These are phyloP conservation scores for Gastrodia elata DNA, from an alignment of 106 monocot genomes.

Conservation along the genomic window DNA sequence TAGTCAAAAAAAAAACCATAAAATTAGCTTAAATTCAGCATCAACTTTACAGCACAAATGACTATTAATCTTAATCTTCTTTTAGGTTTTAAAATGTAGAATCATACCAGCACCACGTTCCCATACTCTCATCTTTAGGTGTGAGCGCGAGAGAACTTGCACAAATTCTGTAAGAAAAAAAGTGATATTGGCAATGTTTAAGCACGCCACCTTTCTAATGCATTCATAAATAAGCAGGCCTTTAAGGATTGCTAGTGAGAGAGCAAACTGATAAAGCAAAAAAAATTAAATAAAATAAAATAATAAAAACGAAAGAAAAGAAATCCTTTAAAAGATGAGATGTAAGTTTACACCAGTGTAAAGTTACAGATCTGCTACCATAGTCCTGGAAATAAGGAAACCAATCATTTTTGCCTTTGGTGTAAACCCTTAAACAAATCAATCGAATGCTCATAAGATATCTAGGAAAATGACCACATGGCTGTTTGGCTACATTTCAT, in stretches of 20 bases:
- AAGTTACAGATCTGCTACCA: not conserved
- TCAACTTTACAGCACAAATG: not conserved
- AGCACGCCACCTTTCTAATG: not conserved
- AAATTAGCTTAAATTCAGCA: not conserved
- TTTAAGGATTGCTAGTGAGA: not conserved
- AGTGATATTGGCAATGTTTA: not conserved
- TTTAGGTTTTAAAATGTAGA: not conserved
- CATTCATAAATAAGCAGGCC: not conserved
- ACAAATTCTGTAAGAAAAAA: conserved; percentile 78
- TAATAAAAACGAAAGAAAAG: not conserved
- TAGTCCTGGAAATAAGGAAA: not conserved
- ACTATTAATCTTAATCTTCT: not conserved
- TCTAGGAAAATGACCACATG: too few species aligned
- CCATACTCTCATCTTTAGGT: conserved; percentile 99
- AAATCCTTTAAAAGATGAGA: not conserved
- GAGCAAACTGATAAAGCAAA: not conserved
- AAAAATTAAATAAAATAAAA: not conserved
- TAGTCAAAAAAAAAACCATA: not conserved
- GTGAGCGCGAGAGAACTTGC: conserved; percentile 76
- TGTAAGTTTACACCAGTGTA: not conserved
- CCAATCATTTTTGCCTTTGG: not conserved
- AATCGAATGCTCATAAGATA: not conserved
- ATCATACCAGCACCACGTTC: conserved; percentile 95
- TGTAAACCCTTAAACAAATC: not conserved
- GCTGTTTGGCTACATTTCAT: too few species aligned